Conservation (phyloP, 1,139 yeast species). For the Suhomyces wounanorum region DNA sequence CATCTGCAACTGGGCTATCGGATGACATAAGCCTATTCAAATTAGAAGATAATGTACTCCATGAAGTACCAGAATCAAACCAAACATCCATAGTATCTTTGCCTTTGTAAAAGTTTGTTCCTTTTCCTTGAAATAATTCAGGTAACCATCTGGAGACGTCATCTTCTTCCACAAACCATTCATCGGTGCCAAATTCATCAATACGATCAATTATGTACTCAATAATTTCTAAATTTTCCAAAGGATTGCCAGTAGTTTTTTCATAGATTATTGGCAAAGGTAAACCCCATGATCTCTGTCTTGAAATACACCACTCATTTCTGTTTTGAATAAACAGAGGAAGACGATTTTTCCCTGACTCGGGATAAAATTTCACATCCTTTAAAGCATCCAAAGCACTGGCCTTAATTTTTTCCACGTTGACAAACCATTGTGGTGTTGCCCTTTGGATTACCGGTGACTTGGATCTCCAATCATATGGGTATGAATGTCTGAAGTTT, state of each 20-base stretch:
- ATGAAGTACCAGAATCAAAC: conserved; percentile 96
- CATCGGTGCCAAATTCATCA: conserved; percentile 63
- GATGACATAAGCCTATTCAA: conserved; percentile 26
- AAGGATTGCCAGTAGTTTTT: conserved; percentile 57
- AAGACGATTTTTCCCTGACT: conserved; percentile 68
- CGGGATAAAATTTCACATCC: conserved; percentile 70
- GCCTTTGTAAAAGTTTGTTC: conserved; percentile 57
- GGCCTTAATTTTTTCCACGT: conserved; percentile 71
- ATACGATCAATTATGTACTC: conserved; percentile 55
- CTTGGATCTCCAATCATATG: conserved; percentile 96
- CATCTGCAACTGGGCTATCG: conserved; percentile 58
- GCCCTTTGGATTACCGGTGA: conserved; percentile 93
- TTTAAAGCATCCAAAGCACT: conserved; percentile 61
- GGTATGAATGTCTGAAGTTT: conserved; percentile 77
- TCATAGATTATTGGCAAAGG: conserved; percentile 88
- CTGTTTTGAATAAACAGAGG: conserved; percentile 73
- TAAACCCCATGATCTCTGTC: conserved; percentile 99
- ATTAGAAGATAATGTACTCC: conserved; percentile 64
- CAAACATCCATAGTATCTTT: conserved; percentile 97
- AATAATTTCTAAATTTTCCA: conserved; percentile 55
- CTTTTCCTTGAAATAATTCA: conserved; percentile 30
- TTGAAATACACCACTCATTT: conserved; percentile 95
- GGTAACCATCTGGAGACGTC: conserved; percentile 78
- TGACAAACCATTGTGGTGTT: conserved; percentile 97
- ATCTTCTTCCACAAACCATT: conserved; percentile 68